Evolutionary conservation across 352 stramenopile genomes (phyloP).

Genomic region (Hyaloperonospora arabidopsidis): DNA sequence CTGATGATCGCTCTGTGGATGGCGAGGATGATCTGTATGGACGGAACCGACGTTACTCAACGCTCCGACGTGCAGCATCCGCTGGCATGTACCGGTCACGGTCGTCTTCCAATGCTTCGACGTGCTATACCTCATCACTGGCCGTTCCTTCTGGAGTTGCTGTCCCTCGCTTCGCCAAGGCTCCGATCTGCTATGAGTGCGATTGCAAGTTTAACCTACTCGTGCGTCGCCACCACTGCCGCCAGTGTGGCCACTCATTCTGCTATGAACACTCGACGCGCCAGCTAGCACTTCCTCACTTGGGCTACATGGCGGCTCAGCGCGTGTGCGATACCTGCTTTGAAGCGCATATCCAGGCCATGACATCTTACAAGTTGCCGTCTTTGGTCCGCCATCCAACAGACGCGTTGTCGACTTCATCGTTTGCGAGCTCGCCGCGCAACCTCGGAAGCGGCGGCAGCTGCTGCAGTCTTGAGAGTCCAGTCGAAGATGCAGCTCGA

Average conservation of each 20-base stretch:
- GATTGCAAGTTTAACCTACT: slow-evolving; percentile 64
- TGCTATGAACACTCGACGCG: slow-evolving; percentile 80
- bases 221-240: slow-evolving; percentile 73
- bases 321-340: slow-evolving; percentile 84
- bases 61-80: slow-evolving; percentile 32
- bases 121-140: slow-evolving; percentile 20
- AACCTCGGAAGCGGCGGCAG: slow-evolving; percentile 28
- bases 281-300: slow-evolving; percentile 49
- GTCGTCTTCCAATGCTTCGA: slow-evolving; percentile 30
- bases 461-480: slow-evolving; percentile 24
- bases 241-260: slow-evolving; percentile 76
- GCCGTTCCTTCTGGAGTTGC: slow-evolving; percentile 19
- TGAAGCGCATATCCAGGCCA: slow-evolving; percentile 40
- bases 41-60: slow-evolving; percentile 14
- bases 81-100: slow-evolving; percentile 28
- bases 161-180: slow-evolving; percentile 66
- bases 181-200: slow-evolving; percentile 57
- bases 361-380: slow-evolving; percentile 32
- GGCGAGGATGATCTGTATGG: slow-evolving; percentile 20
- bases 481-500: slow-evolving; percentile 12
- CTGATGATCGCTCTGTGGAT: slow-evolving; percentile 25
- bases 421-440: slow-evolving; percentile 27
- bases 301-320: slow-evolving; percentile 68
- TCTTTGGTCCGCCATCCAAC: slow-evolving; percentile 27
- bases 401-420: slow-evolving; percentile 31